A percentile compares a stretch with the other conserved stretches of the same genome.
Evolutionary conservation across 148 eudicot species (phyloP).

Genomic region (Spergularia marina): DNA sequence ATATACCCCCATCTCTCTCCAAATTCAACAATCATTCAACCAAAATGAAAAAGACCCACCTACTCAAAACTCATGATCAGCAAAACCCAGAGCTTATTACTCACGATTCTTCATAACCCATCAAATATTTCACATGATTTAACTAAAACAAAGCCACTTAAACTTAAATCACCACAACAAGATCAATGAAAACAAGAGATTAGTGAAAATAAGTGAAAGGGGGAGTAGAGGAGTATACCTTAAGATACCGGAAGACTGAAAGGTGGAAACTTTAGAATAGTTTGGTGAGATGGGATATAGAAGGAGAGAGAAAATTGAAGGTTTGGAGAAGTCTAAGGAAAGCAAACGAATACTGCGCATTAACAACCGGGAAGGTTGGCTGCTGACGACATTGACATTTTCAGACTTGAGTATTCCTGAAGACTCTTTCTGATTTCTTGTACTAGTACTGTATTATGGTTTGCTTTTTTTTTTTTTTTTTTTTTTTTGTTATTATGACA

Average conservation of each 20-base stretch:
- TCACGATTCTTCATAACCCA: neutral
- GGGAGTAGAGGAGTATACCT: neutral
- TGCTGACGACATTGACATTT: neutral
- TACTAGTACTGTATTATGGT: no score
- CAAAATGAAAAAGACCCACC: neutral
- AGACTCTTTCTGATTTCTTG: neutral
- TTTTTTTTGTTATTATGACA: neutral
- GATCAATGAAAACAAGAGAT: neutral
- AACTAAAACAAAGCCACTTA: neutral
- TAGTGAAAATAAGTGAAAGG: neutral
- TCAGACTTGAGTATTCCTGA: neutral
- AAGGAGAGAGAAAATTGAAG: neutral
- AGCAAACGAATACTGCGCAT: conserved; percentile 4
- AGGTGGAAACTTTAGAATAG: neutral
- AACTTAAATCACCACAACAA: neutral
- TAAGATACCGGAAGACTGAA: neutral
- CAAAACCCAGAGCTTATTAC: neutral
- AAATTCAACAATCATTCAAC: neutral
- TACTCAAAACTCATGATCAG: neutral
- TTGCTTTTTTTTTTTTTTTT: neutral
- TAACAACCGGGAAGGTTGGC: conserved; percentile 8
- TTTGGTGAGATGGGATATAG: neutral
- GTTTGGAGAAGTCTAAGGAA: conserved; percentile 11
- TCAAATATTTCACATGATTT: neutral
- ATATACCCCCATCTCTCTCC: neutral